These are phyloP conservation scores for Hyphodiscus hymeniophilus DNA, from an alignment of 495 filamentous ascomycete species.

Conservation along the genomic window DNA sequence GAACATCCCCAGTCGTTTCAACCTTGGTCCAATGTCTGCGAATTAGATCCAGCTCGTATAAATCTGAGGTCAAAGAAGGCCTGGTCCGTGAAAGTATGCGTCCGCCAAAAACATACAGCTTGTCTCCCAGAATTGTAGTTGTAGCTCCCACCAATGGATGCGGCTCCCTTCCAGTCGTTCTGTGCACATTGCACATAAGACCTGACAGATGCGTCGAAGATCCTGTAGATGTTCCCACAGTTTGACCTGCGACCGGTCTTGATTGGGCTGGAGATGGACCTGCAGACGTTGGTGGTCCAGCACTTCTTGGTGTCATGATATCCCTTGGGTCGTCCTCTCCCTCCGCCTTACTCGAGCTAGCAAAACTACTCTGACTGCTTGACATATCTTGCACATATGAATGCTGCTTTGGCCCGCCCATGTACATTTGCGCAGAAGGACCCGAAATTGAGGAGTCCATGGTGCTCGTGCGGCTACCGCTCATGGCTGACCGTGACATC, in stretches of 20 bases:
- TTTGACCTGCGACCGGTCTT: conserved; percentile 36
- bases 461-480: conserved; percentile 42
- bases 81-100: conserved; percentile 74
- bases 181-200: conserved; percentile 86
- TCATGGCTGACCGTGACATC: conserved; percentile 18
- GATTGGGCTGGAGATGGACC: conserved; percentile 31
- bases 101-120: conserved; percentile 92
- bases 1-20: conserved; percentile 75
- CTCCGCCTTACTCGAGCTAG: conserved; percentile 29
- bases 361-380: conserved; percentile 50
- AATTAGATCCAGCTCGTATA: conserved; percentile 90
- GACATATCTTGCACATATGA: conserved; percentile 33
- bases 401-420: conserved; percentile 19
- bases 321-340: conserved; percentile 37
- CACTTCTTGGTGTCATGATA: conserved; percentile 40
- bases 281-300: conserved; percentile 39
- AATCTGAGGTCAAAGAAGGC: conserved; percentile 70
- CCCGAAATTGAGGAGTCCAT: conserved; percentile 53
- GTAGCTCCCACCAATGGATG: conserved; percentile 89
- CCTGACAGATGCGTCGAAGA: conserved; percentile 62
- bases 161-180: conserved; percentile 85
- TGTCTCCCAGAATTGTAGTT: conserved; percentile 89
- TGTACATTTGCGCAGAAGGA: conserved; percentile 33
- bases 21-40: conserved; percentile 87
- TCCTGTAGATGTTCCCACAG: conserved; percentile 36